Conservation (phyloP, 306 rosid species). For the Prunus fruticosa region DNA sequence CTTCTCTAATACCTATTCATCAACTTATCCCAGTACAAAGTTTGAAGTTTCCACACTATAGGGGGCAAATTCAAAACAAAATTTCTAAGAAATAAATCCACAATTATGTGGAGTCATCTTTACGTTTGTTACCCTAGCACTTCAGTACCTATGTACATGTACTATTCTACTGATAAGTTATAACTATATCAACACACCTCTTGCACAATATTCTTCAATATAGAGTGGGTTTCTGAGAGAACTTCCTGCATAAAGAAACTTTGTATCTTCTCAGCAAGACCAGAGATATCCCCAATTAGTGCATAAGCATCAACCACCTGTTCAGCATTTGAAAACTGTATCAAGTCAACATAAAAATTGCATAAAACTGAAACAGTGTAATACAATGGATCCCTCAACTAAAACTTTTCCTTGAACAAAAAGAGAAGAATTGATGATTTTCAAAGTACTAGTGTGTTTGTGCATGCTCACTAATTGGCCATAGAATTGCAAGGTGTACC, state of each 20-base stretch:
- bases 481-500: neutral
- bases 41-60: neutral
- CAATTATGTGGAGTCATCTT: neutral
- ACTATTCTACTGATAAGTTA: conserved; percentile 6
- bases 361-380: neutral
- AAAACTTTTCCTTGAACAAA: neutral
- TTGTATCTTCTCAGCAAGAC: conserved; percentile 98
- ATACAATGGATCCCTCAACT: conserved; percentile 1
- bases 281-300: conserved; percentile 85
- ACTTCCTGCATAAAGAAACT: conserved; percentile 99
- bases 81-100: neutral
- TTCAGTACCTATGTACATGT: neutral
- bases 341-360: conserved; percentile 30
- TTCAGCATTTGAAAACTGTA: conserved; percentile 18
- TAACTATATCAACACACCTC: conserved; percentile 53
- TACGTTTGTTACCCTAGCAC: neutral
- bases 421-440: neutral
- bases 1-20: neutral
- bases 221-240: conserved; percentile 81
- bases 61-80: neutral
- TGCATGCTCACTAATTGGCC: neutral
- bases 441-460: neutral
- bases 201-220: conserved; percentile 66
- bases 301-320: conserved; percentile 99
- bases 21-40: neutral